Conservation (phyloP, 495 filamentous ascomycete genomes). For the Daldinia grandis region DNA sequence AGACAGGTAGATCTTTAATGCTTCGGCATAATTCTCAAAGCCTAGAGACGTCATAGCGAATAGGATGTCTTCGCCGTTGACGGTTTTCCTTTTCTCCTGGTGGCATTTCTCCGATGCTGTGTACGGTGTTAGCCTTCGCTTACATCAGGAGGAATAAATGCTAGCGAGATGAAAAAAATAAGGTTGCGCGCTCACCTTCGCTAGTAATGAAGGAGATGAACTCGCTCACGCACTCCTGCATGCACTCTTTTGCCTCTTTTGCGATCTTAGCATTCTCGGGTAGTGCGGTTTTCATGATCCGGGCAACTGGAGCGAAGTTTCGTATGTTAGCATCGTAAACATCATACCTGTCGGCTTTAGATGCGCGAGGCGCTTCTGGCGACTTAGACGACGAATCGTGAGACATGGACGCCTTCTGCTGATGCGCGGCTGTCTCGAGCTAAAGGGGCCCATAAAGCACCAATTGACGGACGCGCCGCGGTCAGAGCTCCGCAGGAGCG, state of each 20-base stretch:
- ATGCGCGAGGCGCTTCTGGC: conserved; percentile 55
- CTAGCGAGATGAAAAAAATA: conserved; percentile 30
- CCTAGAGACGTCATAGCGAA: conserved; percentile 99
- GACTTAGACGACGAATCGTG: conserved; percentile 60
- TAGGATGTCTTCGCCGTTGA: conserved; percentile 97
- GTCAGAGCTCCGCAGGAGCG: conserved; percentile 46
- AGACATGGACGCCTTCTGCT: conserved; percentile 57
- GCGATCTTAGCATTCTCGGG: conserved; percentile 99
- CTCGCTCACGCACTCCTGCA: conserved; percentile 99
- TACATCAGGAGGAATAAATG: conserved; percentile 17
- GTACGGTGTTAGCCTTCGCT: conserved; percentile 44
- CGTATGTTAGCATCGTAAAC: conserved; percentile 85
- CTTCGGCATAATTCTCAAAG: conserved; percentile 98
- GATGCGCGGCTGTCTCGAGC: conserved; percentile 46
- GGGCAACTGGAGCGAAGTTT: conserved; percentile 91
- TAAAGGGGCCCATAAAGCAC: conserved; percentile 45
- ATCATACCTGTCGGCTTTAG: conserved; percentile 59
- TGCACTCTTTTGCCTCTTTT: conserved; percentile 99
- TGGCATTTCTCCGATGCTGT: conserved; percentile 98
- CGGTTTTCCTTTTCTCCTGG: conserved; percentile 98
- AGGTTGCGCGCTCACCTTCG: conserved; percentile 71
- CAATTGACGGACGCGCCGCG: conserved; percentile 48
- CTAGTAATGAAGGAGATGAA: conserved; percentile 99
- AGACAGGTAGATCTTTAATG: conserved; percentile 95
- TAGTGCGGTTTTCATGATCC: conserved; percentile 97